These are phyloP conservation scores for Hericium erinaceus DNA, from an alignment of 768 basidiomycete genomes.

Conservation along the genomic window DNA sequence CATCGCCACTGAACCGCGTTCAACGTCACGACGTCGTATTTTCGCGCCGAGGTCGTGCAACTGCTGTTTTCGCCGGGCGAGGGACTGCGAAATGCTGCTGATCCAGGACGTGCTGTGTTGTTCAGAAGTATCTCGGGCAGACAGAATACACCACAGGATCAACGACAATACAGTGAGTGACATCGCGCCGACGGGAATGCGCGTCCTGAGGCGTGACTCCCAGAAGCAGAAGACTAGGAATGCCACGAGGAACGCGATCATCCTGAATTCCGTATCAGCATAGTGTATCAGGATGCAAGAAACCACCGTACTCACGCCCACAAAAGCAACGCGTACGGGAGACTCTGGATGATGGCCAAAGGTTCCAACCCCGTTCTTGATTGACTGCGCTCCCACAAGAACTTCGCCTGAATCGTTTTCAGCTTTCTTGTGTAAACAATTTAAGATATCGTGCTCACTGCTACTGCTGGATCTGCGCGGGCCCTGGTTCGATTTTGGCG, in stretches of 20 bases:
- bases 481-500: slow-evolving; percentile 5
- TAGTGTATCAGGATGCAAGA: too few relatives aligned
- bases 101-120: neutral
- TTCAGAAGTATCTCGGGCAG: neutral
- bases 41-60: too few relatives aligned
- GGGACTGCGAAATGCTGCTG: neutral
- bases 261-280: neutral
- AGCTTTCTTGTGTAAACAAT: too few relatives aligned
- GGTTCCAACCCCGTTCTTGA: slow-evolving; percentile 35
- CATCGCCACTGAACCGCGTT: too few relatives aligned
- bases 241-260: slow-evolving; percentile 5
- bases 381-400: slow-evolving; percentile 18
- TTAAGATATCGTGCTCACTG: too few relatives aligned
- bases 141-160: neutral
- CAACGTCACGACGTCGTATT: too few relatives aligned
- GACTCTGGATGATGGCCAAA: slow-evolving; percentile 42
- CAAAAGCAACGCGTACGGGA: slow-evolving; percentile 49
- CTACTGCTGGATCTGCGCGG: neutral
- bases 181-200: neutral
- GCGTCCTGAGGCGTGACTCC: slow-evolving; percentile 1
- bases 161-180: neutral
- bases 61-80: neutral
- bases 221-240: slow-evolving; percentile 6
- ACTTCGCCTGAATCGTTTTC: slow-evolving; percentile 16
- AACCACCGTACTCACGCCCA: slow-evolving; percentile 39